Conservation (phyloP, 352 stramenopile species). For the Pythium pectinolyticum region DNA sequence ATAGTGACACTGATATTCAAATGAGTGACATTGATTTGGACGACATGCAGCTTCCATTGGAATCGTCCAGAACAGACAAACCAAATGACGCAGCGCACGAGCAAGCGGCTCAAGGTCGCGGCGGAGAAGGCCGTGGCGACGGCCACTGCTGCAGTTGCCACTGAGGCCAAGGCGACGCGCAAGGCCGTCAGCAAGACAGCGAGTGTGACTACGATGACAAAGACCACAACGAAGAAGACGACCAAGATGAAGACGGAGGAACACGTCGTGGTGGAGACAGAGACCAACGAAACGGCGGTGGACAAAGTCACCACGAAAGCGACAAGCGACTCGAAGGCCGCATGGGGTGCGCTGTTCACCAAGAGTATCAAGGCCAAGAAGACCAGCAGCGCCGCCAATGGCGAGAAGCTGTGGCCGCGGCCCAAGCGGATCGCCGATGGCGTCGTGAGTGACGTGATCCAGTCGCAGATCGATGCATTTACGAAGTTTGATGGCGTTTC, state of each 20-base stretch:
- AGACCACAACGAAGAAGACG: constrained; percentile 12
- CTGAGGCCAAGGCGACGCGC: neutral
- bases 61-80: too few relatives aligned
- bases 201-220: constrained; percentile 1
- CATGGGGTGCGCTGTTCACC: constrained; percentile 31
- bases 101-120: constrained; percentile 30
- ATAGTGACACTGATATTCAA: too few relatives aligned
- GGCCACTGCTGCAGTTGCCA: neutral
- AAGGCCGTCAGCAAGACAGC: constrained; percentile 1
- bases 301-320: neutral
- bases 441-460: constrained; percentile 39
- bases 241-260: constrained; percentile 16
- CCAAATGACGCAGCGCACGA: constrained; percentile 23
- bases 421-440: constrained; percentile 22
- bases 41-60: too few relatives aligned
- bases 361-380: constrained; percentile 13
- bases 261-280: neutral
- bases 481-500: constrained; percentile 54
- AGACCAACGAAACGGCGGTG: neutral
- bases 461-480: constrained; percentile 49
- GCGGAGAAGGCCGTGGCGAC: constrained; percentile 22
- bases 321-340: constrained; percentile 13
- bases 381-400: neutral
- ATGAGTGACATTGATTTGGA: too few relatives aligned
- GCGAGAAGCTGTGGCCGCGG: constrained; percentile 16